A percentile compares a stretch with the other conserved stretches of the same genome.
These are phyloP conservation scores for Anethum foeniculum DNA, from an alignment of 140 eudicot genomes.

Conservation along the genomic window DNA sequence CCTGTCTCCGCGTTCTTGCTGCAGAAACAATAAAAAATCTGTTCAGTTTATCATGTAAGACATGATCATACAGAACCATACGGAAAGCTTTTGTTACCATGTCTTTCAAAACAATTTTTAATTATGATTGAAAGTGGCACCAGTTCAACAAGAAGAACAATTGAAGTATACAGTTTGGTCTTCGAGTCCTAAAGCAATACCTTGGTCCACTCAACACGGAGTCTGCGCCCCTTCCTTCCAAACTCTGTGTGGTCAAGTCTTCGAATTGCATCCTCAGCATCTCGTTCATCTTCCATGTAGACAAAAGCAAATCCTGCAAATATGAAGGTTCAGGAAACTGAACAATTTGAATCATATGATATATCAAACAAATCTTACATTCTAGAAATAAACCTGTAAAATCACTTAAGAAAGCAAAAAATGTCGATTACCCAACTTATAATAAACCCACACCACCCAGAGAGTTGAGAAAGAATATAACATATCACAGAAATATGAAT, in stretches of 20 bases:
- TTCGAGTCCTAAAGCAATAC: conserved; percentile 13
- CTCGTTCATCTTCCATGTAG: conserved; percentile 74
- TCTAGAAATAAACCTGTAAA: conserved; percentile 13
- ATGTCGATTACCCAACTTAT: neutral
- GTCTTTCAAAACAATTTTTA: too few relatives aligned
- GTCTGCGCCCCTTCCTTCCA: conserved; percentile 66
- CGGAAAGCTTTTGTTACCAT: neutral
- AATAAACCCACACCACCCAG: conserved; percentile 15
- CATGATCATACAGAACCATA: neutral
- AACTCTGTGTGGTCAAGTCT: conserved; percentile 53
- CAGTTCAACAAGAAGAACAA: neutral
- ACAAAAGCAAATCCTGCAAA: conserved; percentile 60
- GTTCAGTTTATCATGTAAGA: neutral
- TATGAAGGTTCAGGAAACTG: conserved; percentile 11
- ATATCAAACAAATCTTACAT: neutral
- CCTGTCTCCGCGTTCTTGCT: conserved; percentile 60
- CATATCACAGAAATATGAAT: conserved; percentile 3
- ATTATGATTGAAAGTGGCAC: neutral
- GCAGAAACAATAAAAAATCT: conserved; percentile 7
- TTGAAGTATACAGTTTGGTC: neutral
- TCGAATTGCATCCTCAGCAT: conserved; percentile 59
- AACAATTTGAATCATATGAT: conserved; percentile 5
- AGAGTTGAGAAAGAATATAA: neutral
- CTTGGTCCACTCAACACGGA: conserved; percentile 78
- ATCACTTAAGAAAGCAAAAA: conserved; percentile 10